phyloP scores from a whole-genome alignment of 202 grass and related monocot species.

The Cymbopogon flexuosus region DNA sequence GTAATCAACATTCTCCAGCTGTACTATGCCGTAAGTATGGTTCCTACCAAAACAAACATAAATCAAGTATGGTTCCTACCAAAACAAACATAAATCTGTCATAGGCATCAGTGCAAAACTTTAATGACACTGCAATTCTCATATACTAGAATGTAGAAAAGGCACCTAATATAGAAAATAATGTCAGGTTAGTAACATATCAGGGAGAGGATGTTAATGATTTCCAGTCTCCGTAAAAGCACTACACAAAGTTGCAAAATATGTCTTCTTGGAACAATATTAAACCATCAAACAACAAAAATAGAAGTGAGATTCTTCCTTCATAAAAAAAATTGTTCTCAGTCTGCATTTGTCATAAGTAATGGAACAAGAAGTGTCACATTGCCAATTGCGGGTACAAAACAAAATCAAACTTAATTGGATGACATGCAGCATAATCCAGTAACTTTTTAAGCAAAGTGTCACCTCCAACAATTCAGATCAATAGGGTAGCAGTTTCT shows the following conservation, averaged over 20 bases:
- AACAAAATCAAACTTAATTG: not conserved
- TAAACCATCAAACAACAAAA: constrained; percentile 1
- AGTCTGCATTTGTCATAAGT: constrained; percentile 5
- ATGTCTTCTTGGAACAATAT: constrained; percentile 13
- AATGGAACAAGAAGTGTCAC: not conserved
- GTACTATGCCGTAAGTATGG: not conserved
- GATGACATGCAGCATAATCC: not conserved
- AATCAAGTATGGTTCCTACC: not conserved
- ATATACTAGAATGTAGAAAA: constrained; percentile 23
- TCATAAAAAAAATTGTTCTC: not conserved
- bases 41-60: not conserved
- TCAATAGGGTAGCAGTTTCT: not conserved
- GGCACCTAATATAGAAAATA: not conserved
- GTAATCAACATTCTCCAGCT: constrained; percentile 12
- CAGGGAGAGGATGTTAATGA: not conserved
- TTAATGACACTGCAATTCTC: constrained; percentile 2
- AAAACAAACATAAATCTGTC: constrained; percentile 2
- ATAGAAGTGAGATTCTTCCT: not conserved
- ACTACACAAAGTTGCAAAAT: constrained; percentile 1
- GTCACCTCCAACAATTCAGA: not conserved
- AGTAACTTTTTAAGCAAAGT: constrained; percentile 20
- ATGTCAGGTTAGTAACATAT: not conserved
- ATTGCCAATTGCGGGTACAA: constrained; percentile 21
- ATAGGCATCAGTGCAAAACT: not conserved
- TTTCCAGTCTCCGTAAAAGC: not conserved